Base-by-base conservation (phyloP, 2,329 filamentous ascomycete genomes). In the Akanthomyces uredinophilus region DNA sequence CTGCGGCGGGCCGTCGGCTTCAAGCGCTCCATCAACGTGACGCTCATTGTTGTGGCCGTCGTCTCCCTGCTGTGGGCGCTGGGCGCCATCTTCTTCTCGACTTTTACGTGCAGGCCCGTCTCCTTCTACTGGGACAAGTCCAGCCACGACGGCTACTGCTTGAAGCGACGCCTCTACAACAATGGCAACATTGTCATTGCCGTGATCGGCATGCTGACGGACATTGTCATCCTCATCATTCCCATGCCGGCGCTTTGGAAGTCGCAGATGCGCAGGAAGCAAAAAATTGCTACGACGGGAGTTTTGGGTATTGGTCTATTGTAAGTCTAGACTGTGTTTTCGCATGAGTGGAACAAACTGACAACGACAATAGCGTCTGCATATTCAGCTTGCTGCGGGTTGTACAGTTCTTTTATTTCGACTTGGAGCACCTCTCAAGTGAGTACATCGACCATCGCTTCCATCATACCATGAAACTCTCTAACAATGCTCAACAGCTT, bases 61-160 rank as follows among this genome's bases (percentile, higher is more conserved):
- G 7, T 35, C 37, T 44, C 50, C 10, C 41, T 59, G 46, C 18
- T 50, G n/a, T 63, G 55, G 54, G 55, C 55, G 14, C 18, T 59
- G 8, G 54, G 16, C 20, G 61, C 37, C 54, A 53, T 63, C 50
- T 20, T 53, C 54, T 60, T 53, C 41, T 41, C 61, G 13, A 63
- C 55, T 8, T 63, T 63, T 37, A 20, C 39, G n/a, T 63, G 61
- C 61, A 53, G 6, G 35, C 61, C 61, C 20, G 32, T 63, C 22
- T 63, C 61, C 16, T 63, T 39, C 43, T 63, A 63, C 61, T 63
- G 61, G 61, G 39, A 63, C 50, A 53, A 59, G 61, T 52, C 61
- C 3, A 35, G 39, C 32, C 54, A 35, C 20, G 5, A 60, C 29
- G 61, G 61, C 32, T 49, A 41, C n/a, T 63, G 61, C 50, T 4